phyloP scores from a whole-genome alignment of 768 basidiomycete genomes.

The Trametes elegans region DNA sequence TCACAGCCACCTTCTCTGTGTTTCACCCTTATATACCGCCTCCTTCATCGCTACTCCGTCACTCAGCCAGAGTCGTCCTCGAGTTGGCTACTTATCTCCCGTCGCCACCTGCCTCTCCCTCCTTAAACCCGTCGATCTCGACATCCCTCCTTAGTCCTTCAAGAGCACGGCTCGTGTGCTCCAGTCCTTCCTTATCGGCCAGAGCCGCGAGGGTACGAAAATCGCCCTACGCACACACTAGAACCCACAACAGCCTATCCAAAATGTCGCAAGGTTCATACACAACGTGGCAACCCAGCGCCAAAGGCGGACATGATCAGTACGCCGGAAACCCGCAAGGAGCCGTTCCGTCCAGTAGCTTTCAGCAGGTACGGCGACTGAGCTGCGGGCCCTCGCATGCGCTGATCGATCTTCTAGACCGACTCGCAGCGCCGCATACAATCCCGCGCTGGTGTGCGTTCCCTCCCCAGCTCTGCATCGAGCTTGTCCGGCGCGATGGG shows the following conservation, averaged over 20 bases:
- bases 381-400: neutral
- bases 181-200: constrained; percentile 5
- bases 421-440: constrained; percentile 12
- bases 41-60: constrained; percentile 17
- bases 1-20: constrained; percentile 22
- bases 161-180: constrained; percentile 7
- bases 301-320: constrained; percentile 15
- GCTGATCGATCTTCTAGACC: neutral
- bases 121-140: constrained; percentile 17
- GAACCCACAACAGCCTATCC: neutral
- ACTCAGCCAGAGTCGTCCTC: constrained; percentile 25
- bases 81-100: constrained; percentile 41
- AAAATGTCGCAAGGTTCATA: constrained; percentile 22
- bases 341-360: constrained; percentile 2
- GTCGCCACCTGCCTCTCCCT: constrained; percentile 38
- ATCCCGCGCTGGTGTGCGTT: constrained; percentile 13
- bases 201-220: constrained; percentile 2
- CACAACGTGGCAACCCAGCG: constrained; percentile 17
- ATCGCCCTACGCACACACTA: constrained; percentile 1
- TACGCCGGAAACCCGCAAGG: constrained; percentile 10
- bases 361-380: constrained; percentile 4
- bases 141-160: constrained; percentile 4
- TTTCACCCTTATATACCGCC: constrained; percentile 39
- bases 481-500: constrained; percentile 65
- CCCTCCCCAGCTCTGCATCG: constrained; percentile 33